Conservation (phyloP, 2,329 filamentous ascomycete genomes). For the Chaetomiaceae sp. region DNA sequence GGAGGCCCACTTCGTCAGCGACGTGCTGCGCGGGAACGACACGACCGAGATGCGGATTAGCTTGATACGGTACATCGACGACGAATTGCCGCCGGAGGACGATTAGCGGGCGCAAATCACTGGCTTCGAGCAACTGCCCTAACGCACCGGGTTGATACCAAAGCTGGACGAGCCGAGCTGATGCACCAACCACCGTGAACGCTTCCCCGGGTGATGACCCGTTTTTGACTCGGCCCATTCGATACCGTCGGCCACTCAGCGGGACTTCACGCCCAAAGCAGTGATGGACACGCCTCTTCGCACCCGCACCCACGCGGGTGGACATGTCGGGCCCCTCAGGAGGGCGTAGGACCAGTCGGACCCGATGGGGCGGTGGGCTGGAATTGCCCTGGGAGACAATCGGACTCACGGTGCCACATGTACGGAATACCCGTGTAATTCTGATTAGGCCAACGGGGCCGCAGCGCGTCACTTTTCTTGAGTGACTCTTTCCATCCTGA, state of each 20-base stretch:
- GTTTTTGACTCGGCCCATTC: neutral
- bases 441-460: no score
- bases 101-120: no score
- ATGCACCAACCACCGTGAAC: neutral
- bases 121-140: no score
- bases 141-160: neutral
- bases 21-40: slow-evolving; percentile 86
- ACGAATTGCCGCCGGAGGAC: slow-evolving; percentile 94
- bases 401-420: no score
- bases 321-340: neutral
- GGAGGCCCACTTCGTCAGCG: slow-evolving; percentile 92
- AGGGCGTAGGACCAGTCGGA: neutral
- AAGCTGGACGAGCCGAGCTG: no score
- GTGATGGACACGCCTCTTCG: neutral
- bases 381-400: no score
- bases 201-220: neutral
- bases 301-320: neutral
- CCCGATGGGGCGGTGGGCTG: no score
- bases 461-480: no score
- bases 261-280: no score
- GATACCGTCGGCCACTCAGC: no score
- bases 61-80: slow-evolving; percentile 88
- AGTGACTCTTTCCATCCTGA: no score
- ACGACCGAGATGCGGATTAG: slow-evolving; percentile 96
- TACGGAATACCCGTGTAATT: no score